Base-by-base conservation (phyloP, 768 basidiomycete genomes). In the Lactarius psammicola region DNA sequence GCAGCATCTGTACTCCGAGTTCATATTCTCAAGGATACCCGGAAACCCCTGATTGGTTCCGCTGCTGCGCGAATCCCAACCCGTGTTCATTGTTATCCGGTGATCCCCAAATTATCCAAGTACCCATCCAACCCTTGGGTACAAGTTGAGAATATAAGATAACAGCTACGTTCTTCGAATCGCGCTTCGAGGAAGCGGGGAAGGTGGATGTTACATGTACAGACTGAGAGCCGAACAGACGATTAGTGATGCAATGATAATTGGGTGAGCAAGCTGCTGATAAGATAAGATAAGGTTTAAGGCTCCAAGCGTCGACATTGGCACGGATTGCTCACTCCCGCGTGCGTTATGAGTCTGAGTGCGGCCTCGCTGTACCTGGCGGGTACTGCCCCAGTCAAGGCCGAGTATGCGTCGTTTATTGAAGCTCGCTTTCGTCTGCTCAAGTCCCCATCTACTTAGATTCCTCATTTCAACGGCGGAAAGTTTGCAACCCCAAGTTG, bases 131-230 rank as follows among this genome's bases (percentile, higher is more conserved):
- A n/a, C n/a, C n/a, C n/a, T n/a, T n/a, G n/a, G 94, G 61, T 99
- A 98, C 80, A 79, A 83, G 72, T 76, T 81, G 72, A 77, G 95
- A 66, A 98, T 98, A 74, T 82, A 84, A 72, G 82, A 87, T n/a
- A 75, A 95, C 95, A 4, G 81, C 88, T 60, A 72, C 68, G 36
- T 97, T 97, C 76, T 98, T 98, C 74, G 85, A 93, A 74, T 83
- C 86, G 0, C 77, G 95, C 67, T 98, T 98, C 71, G 90, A 87
- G 69, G 94, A 94, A 74, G 94, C 89, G 11, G 87, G 85, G 26
- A 86, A 82, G 74, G 76, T 96, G 56, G 94, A 33, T 26, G 44
- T 3, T 55, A 58, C 2, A 36, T 33, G 56, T 62, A 44, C 46
- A 15, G 31, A 33, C 28, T 3, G 31, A 23, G 31, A 3, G n/a